Percentiles rank a stretch among this genome's conserved stretches.
These are phyloP conservation scores for Hippophae rhamnoides DNA, from an alignment of 306 rosid genomes.

Conservation along the genomic window DNA sequence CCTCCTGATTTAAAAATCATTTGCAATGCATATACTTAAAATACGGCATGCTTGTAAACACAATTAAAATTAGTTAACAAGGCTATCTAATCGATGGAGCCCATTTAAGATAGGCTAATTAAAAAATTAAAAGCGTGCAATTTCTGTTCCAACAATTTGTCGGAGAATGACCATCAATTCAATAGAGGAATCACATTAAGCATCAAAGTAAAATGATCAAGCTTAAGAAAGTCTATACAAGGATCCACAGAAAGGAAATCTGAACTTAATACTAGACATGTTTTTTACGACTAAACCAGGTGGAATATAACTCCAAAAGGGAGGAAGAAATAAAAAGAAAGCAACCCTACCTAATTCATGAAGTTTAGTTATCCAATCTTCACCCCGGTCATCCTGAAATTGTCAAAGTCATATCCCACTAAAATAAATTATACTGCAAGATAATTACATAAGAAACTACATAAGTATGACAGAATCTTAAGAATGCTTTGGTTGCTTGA, in stretches of 20 bases:
- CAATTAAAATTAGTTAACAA: too few relatives aligned
- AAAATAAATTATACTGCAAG: constrained; percentile 2
- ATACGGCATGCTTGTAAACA: too few relatives aligned
- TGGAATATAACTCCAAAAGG: too few relatives aligned
- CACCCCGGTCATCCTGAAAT: constrained; percentile 39
- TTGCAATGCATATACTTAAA: too few relatives aligned
- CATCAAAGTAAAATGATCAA: neutral
- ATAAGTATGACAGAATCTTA: neutral
- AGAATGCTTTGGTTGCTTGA: too few relatives aligned
- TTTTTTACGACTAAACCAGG: too few relatives aligned
- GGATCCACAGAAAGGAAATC: neutral
- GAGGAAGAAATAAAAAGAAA: neutral
- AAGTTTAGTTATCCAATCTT: constrained; percentile 30
- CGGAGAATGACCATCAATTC: too few relatives aligned
- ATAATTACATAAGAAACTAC: constrained; percentile 5
- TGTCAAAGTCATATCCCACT: constrained; percentile 22
- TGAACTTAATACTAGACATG: neutral
- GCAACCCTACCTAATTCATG: constrained; percentile 42
- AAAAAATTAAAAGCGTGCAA: too few relatives aligned
- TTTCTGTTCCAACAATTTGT: too few relatives aligned
- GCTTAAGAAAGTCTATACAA: neutral
- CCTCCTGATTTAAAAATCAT: too few relatives aligned
- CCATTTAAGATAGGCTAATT: too few relatives aligned
- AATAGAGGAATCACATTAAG: neutral
- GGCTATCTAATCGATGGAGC: too few relatives aligned